Conservation (phyloP, 129 eudicot genomes). For the Helianthus annuus region DNA sequence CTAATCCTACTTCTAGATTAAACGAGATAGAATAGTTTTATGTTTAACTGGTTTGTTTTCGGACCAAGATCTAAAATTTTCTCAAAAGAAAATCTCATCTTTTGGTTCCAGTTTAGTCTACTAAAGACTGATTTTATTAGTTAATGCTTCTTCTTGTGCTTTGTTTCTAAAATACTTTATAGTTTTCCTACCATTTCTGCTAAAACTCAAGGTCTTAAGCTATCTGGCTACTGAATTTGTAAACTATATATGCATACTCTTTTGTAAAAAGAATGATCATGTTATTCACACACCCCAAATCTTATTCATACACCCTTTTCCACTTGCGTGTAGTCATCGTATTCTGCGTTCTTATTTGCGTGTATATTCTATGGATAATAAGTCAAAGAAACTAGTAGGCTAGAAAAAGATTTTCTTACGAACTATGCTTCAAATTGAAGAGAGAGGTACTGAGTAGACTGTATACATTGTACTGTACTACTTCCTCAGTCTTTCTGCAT, state of each 20-base stretch:
- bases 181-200: not conserved
- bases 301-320: no score
- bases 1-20: not conserved
- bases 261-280: not conserved
- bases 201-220: not conserved
- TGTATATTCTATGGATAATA: not conserved
- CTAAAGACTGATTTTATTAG: not conserved
- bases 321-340: not conserved
- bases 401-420: not conserved
- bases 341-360: not conserved
- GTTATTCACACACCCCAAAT: no score
- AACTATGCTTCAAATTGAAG: no score
- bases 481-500: not conserved
- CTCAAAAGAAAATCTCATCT: not conserved
- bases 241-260: not conserved
- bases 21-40: not conserved
- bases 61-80: not conserved
- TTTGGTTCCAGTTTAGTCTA: not conserved
- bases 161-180: not conserved
- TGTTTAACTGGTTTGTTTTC: not conserved
- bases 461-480: not conserved
- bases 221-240: not conserved
- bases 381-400: not conserved
- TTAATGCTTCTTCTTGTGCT: not conserved
- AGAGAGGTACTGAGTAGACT: not conserved